Base-by-base conservation (phyloP, 352 stramenopile species). In the Pythium folliculosum region DNA sequence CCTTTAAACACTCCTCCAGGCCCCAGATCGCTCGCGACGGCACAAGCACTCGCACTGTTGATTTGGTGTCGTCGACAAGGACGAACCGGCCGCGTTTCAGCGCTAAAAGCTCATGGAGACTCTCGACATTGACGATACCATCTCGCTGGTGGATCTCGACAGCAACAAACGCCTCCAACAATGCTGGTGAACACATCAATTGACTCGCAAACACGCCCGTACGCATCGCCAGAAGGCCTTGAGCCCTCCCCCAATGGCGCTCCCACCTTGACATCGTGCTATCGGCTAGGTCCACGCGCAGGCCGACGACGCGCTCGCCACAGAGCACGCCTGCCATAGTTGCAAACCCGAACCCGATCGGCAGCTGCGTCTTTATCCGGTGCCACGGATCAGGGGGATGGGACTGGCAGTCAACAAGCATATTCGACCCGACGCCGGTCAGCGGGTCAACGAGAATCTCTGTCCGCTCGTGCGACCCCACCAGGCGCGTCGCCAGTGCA, bases 141-240 rank as follows among this genome's bases (percentile, higher is more conserved):
- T 43, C 9, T 63, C 3, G 10, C 13, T 3, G 6, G 8, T 38
- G 54, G 21, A 61, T 61, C 21, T 63, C 56, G 6, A 63, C 22
- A 1, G 17, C 5, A 0, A 53, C 14, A 17, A 63, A 21, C 1
- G 56, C 38, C 25, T 63, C 56, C 22, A 52, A 25, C 2, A 63
- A 9, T 19, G 56, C 56, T 2, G 56, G 56, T 13, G 56, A 48
- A 10, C 38, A 63, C 40, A 22, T 13, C n/a, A 63, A 30, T 43
- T 53, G 56, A 16, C 56, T 52, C 40, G 38, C 43, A 19, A 25
- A 44, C 56, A 51, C 43, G 12, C 14, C 23, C 8, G 3, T 32
- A 5, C 40, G 38, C 40, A 43, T 43, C n/a, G 38, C 25, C 5
- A 40, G 2, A 7, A 53, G 6, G 9, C 17, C 21, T 43, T 63